Conservation (phyloP, 129 eudicot species). For the Silybum marianum region DNA sequence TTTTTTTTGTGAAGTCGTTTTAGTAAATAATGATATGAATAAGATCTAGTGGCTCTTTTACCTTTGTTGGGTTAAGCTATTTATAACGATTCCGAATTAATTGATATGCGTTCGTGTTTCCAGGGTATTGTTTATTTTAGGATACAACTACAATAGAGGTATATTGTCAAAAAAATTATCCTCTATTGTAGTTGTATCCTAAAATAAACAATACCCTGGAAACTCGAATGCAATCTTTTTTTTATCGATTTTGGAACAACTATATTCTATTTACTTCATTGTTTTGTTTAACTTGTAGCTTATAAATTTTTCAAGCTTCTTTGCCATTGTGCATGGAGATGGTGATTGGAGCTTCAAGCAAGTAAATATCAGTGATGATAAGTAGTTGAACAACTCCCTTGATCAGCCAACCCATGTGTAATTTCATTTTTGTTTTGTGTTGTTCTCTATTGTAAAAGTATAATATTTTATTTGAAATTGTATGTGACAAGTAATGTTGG, state of each 20-base stretch:
- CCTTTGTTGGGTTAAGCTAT: too few relatives aligned
- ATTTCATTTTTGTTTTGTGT: not conserved
- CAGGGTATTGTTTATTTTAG: too few relatives aligned
- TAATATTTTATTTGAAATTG: not conserved
- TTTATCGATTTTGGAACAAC: not conserved
- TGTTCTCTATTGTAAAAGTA: not conserved
- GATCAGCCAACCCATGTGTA: not conserved
- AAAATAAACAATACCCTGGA: too few relatives aligned
- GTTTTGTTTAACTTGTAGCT: not conserved
- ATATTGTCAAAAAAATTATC: too few relatives aligned
- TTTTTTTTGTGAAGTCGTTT: too few relatives aligned
- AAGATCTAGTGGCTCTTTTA: too few relatives aligned
- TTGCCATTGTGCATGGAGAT: not conserved
- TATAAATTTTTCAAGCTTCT: not conserved
- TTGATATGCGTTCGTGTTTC: too few relatives aligned
- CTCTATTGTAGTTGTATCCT: too few relatives aligned
- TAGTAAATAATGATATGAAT: too few relatives aligned
- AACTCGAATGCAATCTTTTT: too few relatives aligned
- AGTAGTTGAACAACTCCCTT: not conserved
- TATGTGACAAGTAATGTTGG: not conserved
- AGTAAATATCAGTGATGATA: not conserved
- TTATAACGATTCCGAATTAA: too few relatives aligned
- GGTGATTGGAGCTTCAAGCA: not conserved
- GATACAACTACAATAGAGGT: too few relatives aligned
- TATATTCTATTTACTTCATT: not conserved